Percentiles rank a stretch among this genome's conserved stretches.
These are phyloP conservation scores for Fusarium proliferatum DNA, from an alignment of 2,329 filamentous ascomycete genomes.

Conservation along the genomic window DNA sequence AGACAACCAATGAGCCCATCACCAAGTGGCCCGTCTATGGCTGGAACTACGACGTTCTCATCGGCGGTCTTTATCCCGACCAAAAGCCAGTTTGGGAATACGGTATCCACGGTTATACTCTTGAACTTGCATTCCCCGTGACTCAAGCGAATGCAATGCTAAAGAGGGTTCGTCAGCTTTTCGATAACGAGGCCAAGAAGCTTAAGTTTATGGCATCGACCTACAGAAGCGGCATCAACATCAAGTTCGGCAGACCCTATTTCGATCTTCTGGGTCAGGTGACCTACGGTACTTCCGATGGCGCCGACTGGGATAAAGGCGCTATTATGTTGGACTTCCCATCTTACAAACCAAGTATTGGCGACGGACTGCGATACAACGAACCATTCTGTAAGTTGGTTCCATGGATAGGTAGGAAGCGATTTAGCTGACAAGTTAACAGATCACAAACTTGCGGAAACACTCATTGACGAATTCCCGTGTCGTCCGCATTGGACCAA, in stretches of 20 bases:
- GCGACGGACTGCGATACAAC: background rate
- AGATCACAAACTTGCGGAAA: constrained; percentile 9
- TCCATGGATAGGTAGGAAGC: rapidly evolving
- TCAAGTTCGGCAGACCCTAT: background rate
- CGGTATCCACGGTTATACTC: background rate
- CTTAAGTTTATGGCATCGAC: constrained; percentile 1
- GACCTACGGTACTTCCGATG: background rate
- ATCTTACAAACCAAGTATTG: background rate
- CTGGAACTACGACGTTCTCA: constrained; percentile 13
- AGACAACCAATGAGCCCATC: constrained; percentile 1
- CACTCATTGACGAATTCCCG: background rate
- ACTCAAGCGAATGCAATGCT: background rate
- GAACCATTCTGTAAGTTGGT: background rate
- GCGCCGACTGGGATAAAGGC: background rate
- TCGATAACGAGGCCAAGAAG: background rate
- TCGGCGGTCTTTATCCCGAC: background rate
- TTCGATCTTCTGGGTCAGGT: background rate
- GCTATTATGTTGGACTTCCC: background rate
- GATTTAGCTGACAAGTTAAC: rapidly evolving
- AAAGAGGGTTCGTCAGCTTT: background rate
- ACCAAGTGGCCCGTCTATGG: background rate
- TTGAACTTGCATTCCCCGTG: background rate
- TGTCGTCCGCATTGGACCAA: constrained; percentile 8
- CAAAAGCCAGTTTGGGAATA: background rate
- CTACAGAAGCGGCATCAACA: background rate